Conservation (phyloP, 164 flowering plant species). For the Tetrastigma voinierianum region DNA sequence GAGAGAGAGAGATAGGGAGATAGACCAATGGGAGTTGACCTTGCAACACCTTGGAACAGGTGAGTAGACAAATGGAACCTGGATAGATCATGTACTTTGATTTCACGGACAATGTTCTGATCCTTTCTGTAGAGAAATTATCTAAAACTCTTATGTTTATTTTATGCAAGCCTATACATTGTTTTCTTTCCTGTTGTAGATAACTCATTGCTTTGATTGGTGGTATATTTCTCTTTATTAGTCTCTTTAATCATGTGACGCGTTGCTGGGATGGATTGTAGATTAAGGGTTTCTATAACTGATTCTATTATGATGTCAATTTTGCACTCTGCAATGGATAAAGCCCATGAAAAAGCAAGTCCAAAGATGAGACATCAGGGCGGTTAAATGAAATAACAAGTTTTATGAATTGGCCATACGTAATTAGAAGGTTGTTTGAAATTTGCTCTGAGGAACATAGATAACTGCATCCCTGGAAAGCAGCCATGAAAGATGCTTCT, state of each 20-base stretch:
- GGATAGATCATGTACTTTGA: neutral
- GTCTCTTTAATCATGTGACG: slow-evolving; percentile 43
- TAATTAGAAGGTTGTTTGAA: slow-evolving; percentile 69
- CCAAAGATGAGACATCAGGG: slow-evolving; percentile 49
- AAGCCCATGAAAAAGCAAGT: slow-evolving; percentile 64
- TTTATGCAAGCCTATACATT: no score
- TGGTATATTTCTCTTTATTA: neutral
- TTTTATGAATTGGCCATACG: slow-evolving; percentile 76
- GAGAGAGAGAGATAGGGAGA: neutral
- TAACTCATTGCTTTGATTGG: no score
- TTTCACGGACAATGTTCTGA: neutral
- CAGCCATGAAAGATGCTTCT: slow-evolving; percentile 34
- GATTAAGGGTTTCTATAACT: slow-evolving; percentile 42
- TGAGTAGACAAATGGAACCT: neutral
- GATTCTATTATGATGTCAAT: slow-evolving; percentile 80
- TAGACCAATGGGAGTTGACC: neutral
- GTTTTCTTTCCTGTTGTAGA: no score
- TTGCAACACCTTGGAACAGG: neutral
- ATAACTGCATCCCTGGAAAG: slow-evolving; percentile 32
- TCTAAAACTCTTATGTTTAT: no score
- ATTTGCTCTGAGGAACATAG: slow-evolving; percentile 59
- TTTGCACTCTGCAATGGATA: slow-evolving; percentile 69
- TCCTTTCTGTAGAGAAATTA: neutral
- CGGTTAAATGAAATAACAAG: slow-evolving; percentile 61
- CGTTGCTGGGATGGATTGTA: slow-evolving; percentile 36